phyloP scores from a whole-genome alignment of 306 rosid species.

The Gastrolobium bilobum region DNA sequence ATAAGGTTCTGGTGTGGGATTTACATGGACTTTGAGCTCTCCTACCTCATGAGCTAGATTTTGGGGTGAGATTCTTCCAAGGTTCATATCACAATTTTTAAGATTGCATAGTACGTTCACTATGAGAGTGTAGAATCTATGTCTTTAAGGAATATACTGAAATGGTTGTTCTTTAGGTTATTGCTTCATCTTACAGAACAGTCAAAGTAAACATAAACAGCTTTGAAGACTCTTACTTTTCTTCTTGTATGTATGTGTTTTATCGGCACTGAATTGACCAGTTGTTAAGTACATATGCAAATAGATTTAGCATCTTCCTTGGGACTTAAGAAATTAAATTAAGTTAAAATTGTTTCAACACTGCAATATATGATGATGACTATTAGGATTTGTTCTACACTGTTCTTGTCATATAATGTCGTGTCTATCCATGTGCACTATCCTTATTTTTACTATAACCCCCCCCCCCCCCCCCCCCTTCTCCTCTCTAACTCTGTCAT shows the following conservation, averaged over 20 bases:
- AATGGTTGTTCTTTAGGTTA: slow-evolving; percentile 36
- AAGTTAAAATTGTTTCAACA: slow-evolving; percentile 30
- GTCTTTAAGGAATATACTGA: slow-evolving; percentile 33
- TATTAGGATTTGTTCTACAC: neutral
- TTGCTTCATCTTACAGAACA: slow-evolving; percentile 27
- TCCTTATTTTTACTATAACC: neutral
- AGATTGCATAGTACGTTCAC: neutral
- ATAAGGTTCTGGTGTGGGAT: too few relatives aligned
- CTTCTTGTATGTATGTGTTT: slow-evolving; percentile 24
- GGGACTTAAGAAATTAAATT: slow-evolving; percentile 10
- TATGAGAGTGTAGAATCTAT: neutral
- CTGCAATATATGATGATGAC: slow-evolving; percentile 8
- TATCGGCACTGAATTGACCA: neutral
- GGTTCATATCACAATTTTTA: neutral
- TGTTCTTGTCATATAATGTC: slow-evolving; percentile 10
- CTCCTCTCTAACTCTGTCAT: neutral
- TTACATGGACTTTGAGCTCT: too few relatives aligned
- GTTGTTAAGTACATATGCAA: slow-evolving; percentile 12
- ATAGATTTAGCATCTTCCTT: slow-evolving; percentile 15
- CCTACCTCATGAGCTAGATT: too few relatives aligned
- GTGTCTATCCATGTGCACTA: neutral
- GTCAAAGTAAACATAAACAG: slow-evolving; percentile 32
- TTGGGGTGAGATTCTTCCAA: too few relatives aligned
- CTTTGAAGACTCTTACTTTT: slow-evolving; percentile 1
- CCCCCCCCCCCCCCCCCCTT: neutral